Percentiles rank a stretch among this genome's conserved stretches.
These are phyloP conservation scores for Phytopythium oedochilum DNA, from an alignment of 352 stramenopile genomes.

Conservation along the genomic window DNA sequence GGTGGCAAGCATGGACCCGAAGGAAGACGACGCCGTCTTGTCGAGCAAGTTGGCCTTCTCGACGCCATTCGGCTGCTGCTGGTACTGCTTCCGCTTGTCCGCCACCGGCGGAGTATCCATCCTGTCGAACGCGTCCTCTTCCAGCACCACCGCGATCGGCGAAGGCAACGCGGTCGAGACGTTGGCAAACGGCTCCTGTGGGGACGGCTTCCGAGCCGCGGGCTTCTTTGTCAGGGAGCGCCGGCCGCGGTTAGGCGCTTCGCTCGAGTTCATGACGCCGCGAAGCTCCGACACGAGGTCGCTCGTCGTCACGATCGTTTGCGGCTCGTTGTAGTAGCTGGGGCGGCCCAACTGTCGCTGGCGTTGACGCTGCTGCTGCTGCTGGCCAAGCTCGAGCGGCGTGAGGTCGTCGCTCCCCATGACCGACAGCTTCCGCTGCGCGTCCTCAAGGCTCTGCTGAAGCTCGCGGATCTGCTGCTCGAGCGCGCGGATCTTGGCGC, in stretches of 20 bases:
- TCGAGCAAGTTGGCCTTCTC: background rate
- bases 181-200: conserved; percentile 4
- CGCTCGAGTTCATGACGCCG: conserved; percentile 66
- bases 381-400: conserved; percentile 11
- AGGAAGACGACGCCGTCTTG: conserved; percentile 1
- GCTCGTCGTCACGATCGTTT: conserved; percentile 29
- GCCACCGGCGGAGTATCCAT: background rate
- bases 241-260: conserved; percentile 27
- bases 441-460: conserved; percentile 47
- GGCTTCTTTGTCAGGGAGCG: conserved; percentile 18
- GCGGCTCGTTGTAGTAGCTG: background rate
- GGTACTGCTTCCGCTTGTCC: background rate
- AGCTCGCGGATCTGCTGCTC: conserved; percentile 65
- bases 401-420: conserved; percentile 51
- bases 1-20: background rate
- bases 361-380: conserved; percentile 4
- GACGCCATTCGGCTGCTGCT: background rate
- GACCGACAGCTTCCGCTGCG: conserved; percentile 56
- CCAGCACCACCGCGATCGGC: conserved; percentile 7
- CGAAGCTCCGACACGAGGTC: conserved; percentile 51
- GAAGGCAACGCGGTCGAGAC: conserved; percentile 3
- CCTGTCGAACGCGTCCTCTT: conserved; percentile 1
- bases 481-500: conserved; percentile 39
- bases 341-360: background rate
- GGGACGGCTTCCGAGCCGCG: background rate